Percentiles rank a stretch among this genome's conserved stretches.
Evolutionary conservation across 2,329 filamentous ascomycete genomes (phyloP).

Genomic region (Scedosporium aurantiacum): DNA sequence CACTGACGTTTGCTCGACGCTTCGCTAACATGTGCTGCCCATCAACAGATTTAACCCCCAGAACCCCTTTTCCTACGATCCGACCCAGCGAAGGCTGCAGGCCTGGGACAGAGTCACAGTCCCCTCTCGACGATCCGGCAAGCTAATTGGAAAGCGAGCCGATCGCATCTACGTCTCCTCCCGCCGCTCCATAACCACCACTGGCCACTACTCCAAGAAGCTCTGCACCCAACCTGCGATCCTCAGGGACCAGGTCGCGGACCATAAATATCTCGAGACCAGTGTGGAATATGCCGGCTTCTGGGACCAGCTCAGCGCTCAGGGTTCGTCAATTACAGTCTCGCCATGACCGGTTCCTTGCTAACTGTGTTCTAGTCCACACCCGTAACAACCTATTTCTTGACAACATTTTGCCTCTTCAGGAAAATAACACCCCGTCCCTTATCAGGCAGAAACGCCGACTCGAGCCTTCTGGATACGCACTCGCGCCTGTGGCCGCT

Average conservation of each 20-base stretch:
- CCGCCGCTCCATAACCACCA: background rate
- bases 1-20: background rate
- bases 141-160: background rate
- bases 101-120: background rate
- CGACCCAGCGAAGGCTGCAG: background rate
- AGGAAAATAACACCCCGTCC: background rate
- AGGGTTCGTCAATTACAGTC: background rate
- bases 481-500: background rate
- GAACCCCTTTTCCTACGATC: background rate
- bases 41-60: background rate
- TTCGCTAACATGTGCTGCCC: background rate
- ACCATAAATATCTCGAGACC: background rate
- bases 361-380: background rate
- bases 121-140: background rate
- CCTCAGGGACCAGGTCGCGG: background rate
- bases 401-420: background rate
- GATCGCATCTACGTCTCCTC: background rate
- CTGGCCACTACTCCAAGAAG: background rate
- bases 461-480: background rate
- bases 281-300: background rate
- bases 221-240: background rate
- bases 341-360: background rate
- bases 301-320: constrained; percentile 2
- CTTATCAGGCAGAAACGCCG: background rate
- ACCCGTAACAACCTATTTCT: background rate